Evolutionary conservation across 768 basidiomycete genomes (phyloP).

Genomic region (Sistotremastrum suecicum): DNA sequence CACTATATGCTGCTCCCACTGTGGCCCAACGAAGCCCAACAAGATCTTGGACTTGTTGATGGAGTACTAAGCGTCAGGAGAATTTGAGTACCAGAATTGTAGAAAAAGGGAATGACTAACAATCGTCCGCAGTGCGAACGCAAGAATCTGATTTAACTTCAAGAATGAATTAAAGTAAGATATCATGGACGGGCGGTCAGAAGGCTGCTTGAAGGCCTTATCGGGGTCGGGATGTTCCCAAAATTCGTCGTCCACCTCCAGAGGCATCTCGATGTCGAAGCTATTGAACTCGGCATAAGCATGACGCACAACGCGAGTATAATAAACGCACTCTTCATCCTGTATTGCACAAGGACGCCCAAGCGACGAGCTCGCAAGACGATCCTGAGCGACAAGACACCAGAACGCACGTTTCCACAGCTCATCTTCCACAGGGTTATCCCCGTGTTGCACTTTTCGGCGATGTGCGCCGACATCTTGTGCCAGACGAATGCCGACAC

Average conservation of each 20-base stretch:
- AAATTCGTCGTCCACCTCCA: slow-evolving; percentile 73
- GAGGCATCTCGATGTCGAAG: slow-evolving; percentile 56
- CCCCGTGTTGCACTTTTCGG: slow-evolving; percentile 18
- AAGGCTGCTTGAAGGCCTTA: slow-evolving; percentile 51
- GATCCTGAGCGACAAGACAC: slow-evolving; percentile 18
- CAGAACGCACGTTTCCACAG: slow-evolving; percentile 48
- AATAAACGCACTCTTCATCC: slow-evolving; percentile 50
- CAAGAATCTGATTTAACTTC: slow-evolving; percentile 45
- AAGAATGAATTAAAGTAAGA: slow-evolving; percentile 42
- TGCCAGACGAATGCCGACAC: slow-evolving; percentile 53
- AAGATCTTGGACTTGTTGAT: slow-evolving; percentile 49
- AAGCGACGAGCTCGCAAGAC: slow-evolving; percentile 23
- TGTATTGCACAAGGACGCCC: slow-evolving; percentile 63
- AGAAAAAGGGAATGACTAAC: slow-evolving; percentile 19
- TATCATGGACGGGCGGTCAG: slow-evolving; percentile 37
- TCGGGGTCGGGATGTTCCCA: slow-evolving; percentile 50
- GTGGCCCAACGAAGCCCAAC: slow-evolving; percentile 31
- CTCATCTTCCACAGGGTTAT: slow-evolving; percentile 41
- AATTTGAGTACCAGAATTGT: background rate
- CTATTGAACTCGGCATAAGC: slow-evolving; percentile 21
- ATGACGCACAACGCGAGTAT: slow-evolving; percentile 14
- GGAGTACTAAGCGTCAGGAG: slow-evolving; percentile 40
- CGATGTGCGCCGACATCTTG: slow-evolving; percentile 68
- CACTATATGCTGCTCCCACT: slow-evolving; percentile 55
- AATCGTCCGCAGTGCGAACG: slow-evolving; percentile 43